These are phyloP conservation scores for Pneumocystis sp. DNA, from an alignment of 1,139 yeast genomes.

Conservation along the genomic window DNA sequence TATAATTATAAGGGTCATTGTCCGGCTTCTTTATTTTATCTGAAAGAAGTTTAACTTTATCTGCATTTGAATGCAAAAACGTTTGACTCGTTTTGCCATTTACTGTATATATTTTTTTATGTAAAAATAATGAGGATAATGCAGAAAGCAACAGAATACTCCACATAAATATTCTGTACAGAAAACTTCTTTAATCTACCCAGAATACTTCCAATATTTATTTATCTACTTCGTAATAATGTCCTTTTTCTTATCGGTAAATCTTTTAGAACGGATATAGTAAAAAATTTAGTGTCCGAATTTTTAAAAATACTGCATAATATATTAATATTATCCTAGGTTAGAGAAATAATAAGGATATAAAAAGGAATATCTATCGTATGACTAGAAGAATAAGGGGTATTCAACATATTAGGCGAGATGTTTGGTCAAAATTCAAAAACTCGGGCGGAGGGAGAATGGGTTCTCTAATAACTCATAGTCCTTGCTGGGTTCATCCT, in stretches of 20 bases:
- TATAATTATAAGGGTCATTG: conserved; percentile 27
- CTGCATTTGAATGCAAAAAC: background rate
- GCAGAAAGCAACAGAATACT: background rate
- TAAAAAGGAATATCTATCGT: background rate
- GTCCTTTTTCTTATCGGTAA: background rate
- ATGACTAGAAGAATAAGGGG: background rate
- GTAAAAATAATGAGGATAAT: background rate
- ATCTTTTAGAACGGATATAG: background rate
- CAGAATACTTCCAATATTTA: background rate
- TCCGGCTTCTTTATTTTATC: background rate
- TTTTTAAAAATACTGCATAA: too few relatives aligned
- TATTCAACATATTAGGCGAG: background rate
- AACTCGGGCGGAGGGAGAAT: background rate
- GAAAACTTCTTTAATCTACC: background rate
- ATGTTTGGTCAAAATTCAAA: background rate
- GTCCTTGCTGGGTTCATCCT: conserved; percentile 1
- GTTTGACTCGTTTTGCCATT: background rate
- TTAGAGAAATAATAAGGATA: too few relatives aligned
- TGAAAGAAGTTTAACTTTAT: background rate
- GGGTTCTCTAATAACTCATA: background rate
- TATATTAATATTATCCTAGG: too few relatives aligned
- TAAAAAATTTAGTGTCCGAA: background rate
- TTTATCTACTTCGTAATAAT: background rate
- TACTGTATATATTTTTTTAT: conserved; percentile 1
- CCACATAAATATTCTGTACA: background rate